These are phyloP conservation scores for Hemerocallis citrina DNA, from an alignment of 106 monocot species.

Conservation along the genomic window DNA sequence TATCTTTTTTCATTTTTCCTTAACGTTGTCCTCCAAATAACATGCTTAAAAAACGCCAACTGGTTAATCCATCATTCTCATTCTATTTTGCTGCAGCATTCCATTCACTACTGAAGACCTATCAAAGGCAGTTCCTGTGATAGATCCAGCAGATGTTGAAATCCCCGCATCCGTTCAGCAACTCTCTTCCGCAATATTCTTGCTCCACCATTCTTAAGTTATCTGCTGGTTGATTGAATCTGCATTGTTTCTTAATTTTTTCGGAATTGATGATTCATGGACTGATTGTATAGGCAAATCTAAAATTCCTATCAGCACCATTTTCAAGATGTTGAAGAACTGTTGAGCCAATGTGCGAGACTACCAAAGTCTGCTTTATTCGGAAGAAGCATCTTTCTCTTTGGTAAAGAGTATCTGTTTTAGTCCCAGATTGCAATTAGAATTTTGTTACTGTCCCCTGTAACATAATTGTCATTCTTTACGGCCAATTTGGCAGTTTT, in stretches of 20 bases:
- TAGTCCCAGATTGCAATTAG: neutral
- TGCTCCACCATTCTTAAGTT: constrained; percentile 5
- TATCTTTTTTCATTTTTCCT: neutral
- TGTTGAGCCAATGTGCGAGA: neutral
- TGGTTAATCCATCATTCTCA: neutral
- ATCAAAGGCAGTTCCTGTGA: constrained; percentile 49
- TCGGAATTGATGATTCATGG: neutral
- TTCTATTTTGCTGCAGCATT: constrained; percentile 30
- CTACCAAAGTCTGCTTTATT: neutral
- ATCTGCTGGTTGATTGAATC: neutral
- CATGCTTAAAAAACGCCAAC: neutral
- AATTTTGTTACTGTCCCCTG: neutral
- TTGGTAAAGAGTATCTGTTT: neutral
- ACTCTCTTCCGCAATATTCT: constrained; percentile 19
- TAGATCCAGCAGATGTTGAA: constrained; percentile 44
- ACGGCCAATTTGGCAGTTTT: neutral
- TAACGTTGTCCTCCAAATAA: neutral
- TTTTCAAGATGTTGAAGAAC: neutral
- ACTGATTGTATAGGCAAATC: neutral
- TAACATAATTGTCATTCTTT: constrained; percentile 6
- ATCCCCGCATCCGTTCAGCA: constrained; percentile 26
- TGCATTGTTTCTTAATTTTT: neutral
- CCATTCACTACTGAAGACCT: constrained; percentile 63
- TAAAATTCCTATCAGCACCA: neutral
- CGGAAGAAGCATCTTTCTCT: neutral